Percentiles rank a stretch among this genome's conserved stretches.
Conservation (phyloP, 345 rosid species). For the Aegle marmelos region DNA sequence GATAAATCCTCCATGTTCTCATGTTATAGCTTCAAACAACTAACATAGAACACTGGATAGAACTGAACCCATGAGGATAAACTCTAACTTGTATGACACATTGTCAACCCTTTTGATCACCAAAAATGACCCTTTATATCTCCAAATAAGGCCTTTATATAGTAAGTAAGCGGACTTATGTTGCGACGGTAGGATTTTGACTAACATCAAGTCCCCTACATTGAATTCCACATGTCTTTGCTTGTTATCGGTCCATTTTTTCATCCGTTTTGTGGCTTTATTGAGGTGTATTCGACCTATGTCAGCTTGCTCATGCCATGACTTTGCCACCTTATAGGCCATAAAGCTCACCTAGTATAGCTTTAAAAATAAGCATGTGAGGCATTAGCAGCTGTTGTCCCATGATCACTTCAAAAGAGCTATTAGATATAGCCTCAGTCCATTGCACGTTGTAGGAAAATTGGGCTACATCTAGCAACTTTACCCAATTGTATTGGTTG, state of each 20-base stretch:
- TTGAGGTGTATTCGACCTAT: accelerated
- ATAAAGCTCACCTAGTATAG: accelerated
- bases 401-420: too few relatives aligned
- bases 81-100: background rate
- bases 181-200: background rate
- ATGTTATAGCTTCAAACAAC: too few relatives aligned
- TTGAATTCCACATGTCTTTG: too few relatives aligned
- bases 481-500: accelerated
- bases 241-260: background rate
- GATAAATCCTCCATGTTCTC: accelerated
- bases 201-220: background rate
- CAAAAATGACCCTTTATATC: background rate
- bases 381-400: accelerated
- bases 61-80: too few relatives aligned
- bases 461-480: accelerated
- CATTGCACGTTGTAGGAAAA: background rate
- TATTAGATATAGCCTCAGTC: background rate
- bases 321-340: background rate
- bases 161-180: accelerated
- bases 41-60: too few relatives aligned
- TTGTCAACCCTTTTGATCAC: background rate
- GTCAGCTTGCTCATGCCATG: background rate
- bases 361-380: accelerated
- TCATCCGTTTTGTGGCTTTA: too few relatives aligned
- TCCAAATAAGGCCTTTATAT: accelerated